Evolutionary conservation across 2,329 filamentous ascomycete genomes (phyloP).

Genomic region (Beauveria pseudobassiana): DNA sequence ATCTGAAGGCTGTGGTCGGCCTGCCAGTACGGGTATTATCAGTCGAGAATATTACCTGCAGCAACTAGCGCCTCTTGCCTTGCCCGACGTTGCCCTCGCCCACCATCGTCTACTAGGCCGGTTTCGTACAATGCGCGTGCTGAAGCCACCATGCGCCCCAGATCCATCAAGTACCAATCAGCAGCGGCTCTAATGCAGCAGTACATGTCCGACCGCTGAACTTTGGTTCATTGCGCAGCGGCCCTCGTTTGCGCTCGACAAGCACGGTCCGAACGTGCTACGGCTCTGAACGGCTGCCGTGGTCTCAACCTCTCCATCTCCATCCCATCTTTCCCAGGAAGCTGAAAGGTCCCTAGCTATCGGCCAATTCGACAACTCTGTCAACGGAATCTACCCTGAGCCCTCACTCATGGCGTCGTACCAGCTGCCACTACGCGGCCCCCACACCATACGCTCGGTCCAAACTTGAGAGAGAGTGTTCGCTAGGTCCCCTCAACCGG

Average conservation of each 20-base stretch:
- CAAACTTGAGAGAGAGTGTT: not conserved
- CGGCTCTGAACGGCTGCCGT: not conserved
- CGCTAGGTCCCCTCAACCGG: not conserved
- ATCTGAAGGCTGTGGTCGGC: too few relatives aligned
- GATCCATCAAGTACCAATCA: not conserved
- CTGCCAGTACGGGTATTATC: not conserved
- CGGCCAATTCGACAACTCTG: too few relatives aligned
- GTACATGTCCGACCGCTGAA: not conserved
- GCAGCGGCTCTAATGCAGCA: not conserved
- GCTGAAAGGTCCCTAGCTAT: not conserved
- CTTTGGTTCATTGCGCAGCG: not conserved
- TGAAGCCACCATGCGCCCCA: not conserved
- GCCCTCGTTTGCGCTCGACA: not conserved
- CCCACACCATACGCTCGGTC: slow-evolving; percentile 1
- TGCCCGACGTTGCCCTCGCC: too few relatives aligned
- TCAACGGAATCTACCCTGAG: not conserved
- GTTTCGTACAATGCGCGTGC: not conserved
- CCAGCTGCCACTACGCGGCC: not conserved
- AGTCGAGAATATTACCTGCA: not conserved
- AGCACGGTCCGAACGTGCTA: not conserved
- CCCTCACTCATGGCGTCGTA: too few relatives aligned
- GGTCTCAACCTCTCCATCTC: not conserved
- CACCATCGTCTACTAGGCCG: not conserved
- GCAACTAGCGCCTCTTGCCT: not conserved
- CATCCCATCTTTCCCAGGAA: not conserved